phyloP scores from a whole-genome alignment of 2,329 filamentous ascomycete genomes.

The Aspergillus hortae region DNA sequence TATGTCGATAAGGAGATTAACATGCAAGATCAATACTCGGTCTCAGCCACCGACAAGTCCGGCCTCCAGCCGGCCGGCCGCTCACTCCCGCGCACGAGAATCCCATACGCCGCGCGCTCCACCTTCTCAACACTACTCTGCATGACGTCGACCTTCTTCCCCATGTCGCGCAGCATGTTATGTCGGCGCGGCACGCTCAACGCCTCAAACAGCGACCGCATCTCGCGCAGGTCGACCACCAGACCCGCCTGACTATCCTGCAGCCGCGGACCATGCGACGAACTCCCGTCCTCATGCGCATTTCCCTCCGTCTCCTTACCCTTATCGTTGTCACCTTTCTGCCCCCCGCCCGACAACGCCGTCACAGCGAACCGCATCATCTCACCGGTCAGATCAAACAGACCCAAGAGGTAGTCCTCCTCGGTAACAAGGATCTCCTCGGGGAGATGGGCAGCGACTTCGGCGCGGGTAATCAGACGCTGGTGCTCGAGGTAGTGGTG shows the following conservation, averaged over 20 bases:
- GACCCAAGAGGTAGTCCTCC: slow-evolving; percentile 82
- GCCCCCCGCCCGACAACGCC: slow-evolving; percentile 71
- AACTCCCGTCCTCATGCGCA: slow-evolving; percentile 5
- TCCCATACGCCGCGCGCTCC: slow-evolving; percentile 82
- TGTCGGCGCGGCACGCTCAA: slow-evolving; percentile 56
- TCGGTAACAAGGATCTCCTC: slow-evolving; percentile 63
- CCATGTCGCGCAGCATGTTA: slow-evolving; percentile 59
- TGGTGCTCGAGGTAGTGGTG: slow-evolving; percentile 80
- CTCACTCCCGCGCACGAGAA: slow-evolving; percentile 83
- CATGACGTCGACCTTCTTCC: slow-evolving; percentile 84
- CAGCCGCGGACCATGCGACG: too few species aligned
- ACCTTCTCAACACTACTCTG: slow-evolving; percentile 88
- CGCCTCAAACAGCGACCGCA: slow-evolving; percentile 73
- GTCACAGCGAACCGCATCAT: slow-evolving; percentile 96
- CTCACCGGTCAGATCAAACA: slow-evolving; percentile 93
- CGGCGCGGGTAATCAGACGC: slow-evolving; percentile 64
- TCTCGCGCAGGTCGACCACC: slow-evolving; percentile 67
- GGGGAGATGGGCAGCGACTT: slow-evolving; percentile 48
- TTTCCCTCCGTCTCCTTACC: too few species aligned
- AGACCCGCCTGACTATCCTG: background rate
- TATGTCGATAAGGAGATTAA: slow-evolving; percentile 22
- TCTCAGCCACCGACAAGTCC: slow-evolving; percentile 55
- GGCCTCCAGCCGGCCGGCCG: slow-evolving; percentile 89
- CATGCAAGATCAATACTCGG: slow-evolving; percentile 32
- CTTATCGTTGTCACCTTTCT: slow-evolving; percentile 31